Percentiles rank a stretch among this genome's conserved stretches.
Evolutionary conservation across 2,329 filamentous ascomycete genomes (phyloP).

Genomic region (Fonsecaea multimorphosa): DNA sequence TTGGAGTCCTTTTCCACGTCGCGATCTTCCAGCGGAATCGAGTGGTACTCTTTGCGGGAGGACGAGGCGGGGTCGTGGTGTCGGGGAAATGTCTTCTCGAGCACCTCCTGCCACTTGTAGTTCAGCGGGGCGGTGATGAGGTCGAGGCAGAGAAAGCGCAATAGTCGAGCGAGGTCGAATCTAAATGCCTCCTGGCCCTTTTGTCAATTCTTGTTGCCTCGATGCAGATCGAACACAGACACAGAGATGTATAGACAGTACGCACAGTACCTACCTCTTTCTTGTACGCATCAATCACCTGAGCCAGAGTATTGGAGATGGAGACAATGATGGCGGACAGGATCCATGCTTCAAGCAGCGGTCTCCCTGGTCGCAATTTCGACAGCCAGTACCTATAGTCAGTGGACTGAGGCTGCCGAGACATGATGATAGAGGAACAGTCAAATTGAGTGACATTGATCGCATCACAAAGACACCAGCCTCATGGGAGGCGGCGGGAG

Average conservation of each 20-base stretch:
- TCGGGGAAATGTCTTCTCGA: slow-evolving; percentile 62
- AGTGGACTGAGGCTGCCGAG: background rate
- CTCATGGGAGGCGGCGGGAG: too few species aligned
- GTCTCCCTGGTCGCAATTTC: slow-evolving; percentile 46
- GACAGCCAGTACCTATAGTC: slow-evolving; percentile 6
- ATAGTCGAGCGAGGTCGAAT: slow-evolving; percentile 56
- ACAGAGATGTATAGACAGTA: background rate
- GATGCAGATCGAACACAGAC: background rate
- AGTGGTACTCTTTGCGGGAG: slow-evolving; percentile 4
- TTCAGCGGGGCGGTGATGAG: slow-evolving; percentile 63
- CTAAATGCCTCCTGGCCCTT: slow-evolving; percentile 48
- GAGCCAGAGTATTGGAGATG: slow-evolving; percentile 62
- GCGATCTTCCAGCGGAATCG: slow-evolving; percentile 28
- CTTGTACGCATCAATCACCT: slow-evolving; percentile 59
- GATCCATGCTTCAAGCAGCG: slow-evolving; percentile 60
- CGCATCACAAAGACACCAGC: too few species aligned
- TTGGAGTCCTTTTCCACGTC: slow-evolving; percentile 30
- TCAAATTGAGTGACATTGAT: too few species aligned
- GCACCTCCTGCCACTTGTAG: slow-evolving; percentile 63
- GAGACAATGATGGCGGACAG: slow-evolving; percentile 61
- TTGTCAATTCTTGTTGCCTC: background rate
- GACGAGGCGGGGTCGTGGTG: background rate
- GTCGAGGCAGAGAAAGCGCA: slow-evolving; percentile 62
- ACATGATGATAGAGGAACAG: too few species aligned
- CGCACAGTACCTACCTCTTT: slow-evolving; percentile 52